Percentiles rank a stretch among this genome's conserved stretches.
These are phyloP conservation scores for Ehretia macrophylla DNA, from an alignment of 257 asterid species.

Conservation along the genomic window DNA sequence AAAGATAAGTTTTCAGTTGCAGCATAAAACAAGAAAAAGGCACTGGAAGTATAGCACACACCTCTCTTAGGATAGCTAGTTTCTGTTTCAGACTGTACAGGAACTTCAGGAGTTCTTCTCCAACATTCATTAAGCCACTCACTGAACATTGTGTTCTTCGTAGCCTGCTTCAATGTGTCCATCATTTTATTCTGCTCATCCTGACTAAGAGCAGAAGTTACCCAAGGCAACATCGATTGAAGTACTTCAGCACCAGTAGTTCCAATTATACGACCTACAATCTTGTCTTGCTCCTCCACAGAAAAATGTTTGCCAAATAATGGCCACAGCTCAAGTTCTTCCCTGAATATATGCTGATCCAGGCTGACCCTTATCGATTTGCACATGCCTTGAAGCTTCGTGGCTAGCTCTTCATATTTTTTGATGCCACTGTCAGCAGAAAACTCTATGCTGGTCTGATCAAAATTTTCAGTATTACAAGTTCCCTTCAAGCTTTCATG, in stretches of 20 bases:
- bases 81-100: slow-evolving; percentile 26
- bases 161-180: slow-evolving; percentile 46
- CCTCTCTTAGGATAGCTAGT: slow-evolving; percentile 21
- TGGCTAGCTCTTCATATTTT: slow-evolving; percentile 38
- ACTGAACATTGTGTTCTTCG: slow-evolving; percentile 47
- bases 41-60: slow-evolving; percentile 5
- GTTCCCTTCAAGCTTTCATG: slow-evolving; percentile 21
- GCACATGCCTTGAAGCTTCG: slow-evolving; percentile 51
- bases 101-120: slow-evolving; percentile 32
- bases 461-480: slow-evolving; percentile 7
- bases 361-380: slow-evolving; percentile 43
- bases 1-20: slow-evolving; percentile 5
- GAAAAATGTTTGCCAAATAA: slow-evolving; percentile 38
- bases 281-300: slow-evolving; percentile 44
- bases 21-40: neutral
- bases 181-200: slow-evolving; percentile 48
- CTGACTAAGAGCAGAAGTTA: slow-evolving; percentile 47
- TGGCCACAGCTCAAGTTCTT: slow-evolving; percentile 54
- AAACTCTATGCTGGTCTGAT: slow-evolving; percentile 5
- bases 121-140: slow-evolving; percentile 50
- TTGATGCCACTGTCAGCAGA: slow-evolving; percentile 12
- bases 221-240: slow-evolving; percentile 54
- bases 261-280: slow-evolving; percentile 50
- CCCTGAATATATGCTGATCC: slow-evolving; percentile 44
- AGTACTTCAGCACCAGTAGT: slow-evolving; percentile 55